Evolutionary conservation across 305 asterid species (phyloP).

Genomic region (Stenogyne calaminthoides): DNA sequence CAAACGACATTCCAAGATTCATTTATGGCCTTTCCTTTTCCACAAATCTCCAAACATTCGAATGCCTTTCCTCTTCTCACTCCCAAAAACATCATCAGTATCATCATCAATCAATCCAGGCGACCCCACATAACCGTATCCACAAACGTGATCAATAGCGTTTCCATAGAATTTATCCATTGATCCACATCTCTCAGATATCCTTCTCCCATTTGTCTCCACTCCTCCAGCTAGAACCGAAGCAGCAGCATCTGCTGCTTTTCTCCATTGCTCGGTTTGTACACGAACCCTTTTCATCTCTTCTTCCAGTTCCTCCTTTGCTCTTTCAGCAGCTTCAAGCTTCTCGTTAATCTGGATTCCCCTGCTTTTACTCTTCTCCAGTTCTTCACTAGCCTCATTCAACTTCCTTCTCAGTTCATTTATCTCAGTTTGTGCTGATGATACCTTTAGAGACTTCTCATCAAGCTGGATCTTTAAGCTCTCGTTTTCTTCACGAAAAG

Average conservation of each 20-base stretch:
- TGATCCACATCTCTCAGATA: conserved; percentile 90
- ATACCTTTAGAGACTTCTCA: conserved; percentile 46
- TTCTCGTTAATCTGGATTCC: conserved; percentile 38
- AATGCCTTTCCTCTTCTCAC: conserved; percentile 76
- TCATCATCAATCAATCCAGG: conserved; percentile 68
- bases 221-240: conserved; percentile 72
- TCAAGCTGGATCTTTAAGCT: conserved; percentile 52
- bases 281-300: conserved; percentile 82
- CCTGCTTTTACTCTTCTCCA: conserved; percentile 49
- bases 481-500: conserved; percentile 48
- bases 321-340: conserved; percentile 56
- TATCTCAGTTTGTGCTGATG: conserved; percentile 47
- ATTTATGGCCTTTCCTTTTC: conserved; percentile 92
- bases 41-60: conserved; percentile 88
- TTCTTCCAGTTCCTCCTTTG: conserved; percentile 58
- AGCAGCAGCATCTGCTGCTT: conserved; percentile 99
- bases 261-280: conserved; percentile 97
- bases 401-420: conserved; percentile 45
- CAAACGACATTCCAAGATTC: conserved; percentile 4
- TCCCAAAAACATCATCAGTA: conserved; percentile 53
- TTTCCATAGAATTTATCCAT: conserved; percentile 80
- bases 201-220: conserved; percentile 63
- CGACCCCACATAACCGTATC: conserved; percentile 60
- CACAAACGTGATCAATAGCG: conserved; percentile 47
- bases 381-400: conserved; percentile 49